These are phyloP conservation scores for Gilbertella persicaria DNA, from an alignment of 371 early-diverging fungal genomes.

Conservation along the genomic window DNA sequence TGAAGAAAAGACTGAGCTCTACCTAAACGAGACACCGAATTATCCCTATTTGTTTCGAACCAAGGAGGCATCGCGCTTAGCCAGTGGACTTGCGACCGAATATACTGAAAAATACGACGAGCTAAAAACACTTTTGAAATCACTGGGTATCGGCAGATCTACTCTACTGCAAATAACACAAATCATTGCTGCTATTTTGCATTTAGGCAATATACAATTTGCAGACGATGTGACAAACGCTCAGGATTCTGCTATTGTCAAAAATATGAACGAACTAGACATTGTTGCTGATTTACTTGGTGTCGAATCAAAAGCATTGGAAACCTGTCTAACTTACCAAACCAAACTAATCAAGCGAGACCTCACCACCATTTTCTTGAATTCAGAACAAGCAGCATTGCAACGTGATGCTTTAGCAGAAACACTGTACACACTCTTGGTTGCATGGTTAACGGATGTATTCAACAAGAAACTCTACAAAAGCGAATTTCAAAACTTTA, in stretches of 20 bases:
- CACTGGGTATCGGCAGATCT: constrained; percentile 77
- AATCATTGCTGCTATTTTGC: constrained; percentile 72
- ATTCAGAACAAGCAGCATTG: constrained; percentile 48
- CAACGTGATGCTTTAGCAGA: constrained; percentile 33
- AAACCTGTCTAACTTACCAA: constrained; percentile 38
- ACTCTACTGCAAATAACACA: constrained; percentile 66
- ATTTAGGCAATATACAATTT: constrained; percentile 77
- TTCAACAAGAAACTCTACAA: constrained; percentile 32
- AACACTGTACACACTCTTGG: constrained; percentile 27
- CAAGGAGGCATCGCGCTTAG: constrained; percentile 24
- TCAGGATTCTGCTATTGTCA: constrained; percentile 58
- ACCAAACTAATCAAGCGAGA: constrained; percentile 45
- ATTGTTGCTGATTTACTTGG: constrained; percentile 77
- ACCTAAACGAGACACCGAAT: constrained; percentile 13
- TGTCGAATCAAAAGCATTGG: constrained; percentile 65
- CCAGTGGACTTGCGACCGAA: constrained; percentile 33
- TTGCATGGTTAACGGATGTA: constrained; percentile 29
- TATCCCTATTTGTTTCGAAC: constrained; percentile 23
- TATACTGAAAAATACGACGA: constrained; percentile 58
- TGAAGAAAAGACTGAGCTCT: constrained; percentile 29
- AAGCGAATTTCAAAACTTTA: constrained; percentile 63
- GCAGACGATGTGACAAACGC: constrained; percentile 27
- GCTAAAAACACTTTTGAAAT: constrained; percentile 71
- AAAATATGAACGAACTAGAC: constrained; percentile 62
- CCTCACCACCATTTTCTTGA: constrained; percentile 57